Evolutionary conservation across 495 filamentous ascomycete genomes (phyloP).

Genomic region (Penicillium bovifimosum): DNA sequence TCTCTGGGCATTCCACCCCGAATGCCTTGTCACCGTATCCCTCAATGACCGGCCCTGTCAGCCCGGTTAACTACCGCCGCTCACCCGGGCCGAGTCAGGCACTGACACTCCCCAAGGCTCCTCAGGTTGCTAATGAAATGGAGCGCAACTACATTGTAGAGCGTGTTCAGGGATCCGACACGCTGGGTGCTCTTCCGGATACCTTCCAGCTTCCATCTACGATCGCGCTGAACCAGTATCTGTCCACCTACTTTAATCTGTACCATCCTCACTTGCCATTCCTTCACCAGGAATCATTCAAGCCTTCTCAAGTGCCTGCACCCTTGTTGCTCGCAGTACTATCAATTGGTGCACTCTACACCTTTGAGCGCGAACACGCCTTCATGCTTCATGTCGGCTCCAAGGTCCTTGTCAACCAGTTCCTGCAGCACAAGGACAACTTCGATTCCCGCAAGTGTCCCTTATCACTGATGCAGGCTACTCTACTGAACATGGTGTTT

Average conservation of each 20-base stretch:
- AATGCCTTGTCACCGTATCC: conserved; percentile 74
- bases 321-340: conserved; percentile 84
- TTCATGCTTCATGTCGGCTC: conserved; percentile 97
- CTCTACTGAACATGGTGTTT: conserved; percentile 96
- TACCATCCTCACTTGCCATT: conserved; percentile 98
- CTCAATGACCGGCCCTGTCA: conserved; percentile 67
- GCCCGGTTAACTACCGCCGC: conserved; percentile 62
- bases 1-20: conserved; percentile 70
- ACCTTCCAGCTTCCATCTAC: conserved; percentile 82
- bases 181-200: conserved; percentile 74
- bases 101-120: conserved; percentile 58
- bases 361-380: conserved; percentile 93
- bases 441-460: conserved; percentile 98
- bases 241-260: conserved; percentile 92
- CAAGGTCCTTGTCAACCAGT: conserved; percentile 93
- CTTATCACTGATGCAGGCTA: conserved; percentile 95
- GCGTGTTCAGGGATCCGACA: conserved; percentile 74
- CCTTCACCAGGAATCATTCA: conserved; percentile 89
- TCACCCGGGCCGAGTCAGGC: conserved; percentile 61
- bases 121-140: conserved; percentile 66
- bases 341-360: conserved; percentile 93
- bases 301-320: conserved; percentile 67
- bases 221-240: conserved; percentile 75
- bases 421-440: conserved; percentile 95
- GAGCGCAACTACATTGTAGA: conserved; percentile 78